Conservation (phyloP, 2,329 filamentous ascomycete genomes). For the Akanthomyces lecanii region DNA sequence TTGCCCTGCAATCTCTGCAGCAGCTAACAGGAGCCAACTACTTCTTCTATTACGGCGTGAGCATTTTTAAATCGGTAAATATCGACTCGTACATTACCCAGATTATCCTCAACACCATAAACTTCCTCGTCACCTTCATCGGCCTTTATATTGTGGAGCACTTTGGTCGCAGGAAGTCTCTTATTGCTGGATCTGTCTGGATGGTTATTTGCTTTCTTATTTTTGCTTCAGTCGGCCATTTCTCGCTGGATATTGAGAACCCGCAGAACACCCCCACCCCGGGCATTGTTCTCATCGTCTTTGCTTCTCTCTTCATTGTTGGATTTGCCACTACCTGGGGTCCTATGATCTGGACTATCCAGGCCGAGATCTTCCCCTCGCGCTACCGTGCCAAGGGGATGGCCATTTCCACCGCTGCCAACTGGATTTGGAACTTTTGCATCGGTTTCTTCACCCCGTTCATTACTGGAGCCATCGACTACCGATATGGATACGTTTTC, state of each 20-base stretch:
- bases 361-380: slow-evolving; percentile 61
- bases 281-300: slow-evolving; percentile 59
- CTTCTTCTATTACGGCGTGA: slow-evolving; percentile 61
- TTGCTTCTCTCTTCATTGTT: slow-evolving; percentile 60
- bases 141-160: slow-evolving; percentile 69
- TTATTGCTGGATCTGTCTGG: slow-evolving; percentile 60
- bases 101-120: slow-evolving; percentile 64
- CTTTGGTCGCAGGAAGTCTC: slow-evolving; percentile 58
- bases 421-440: slow-evolving; percentile 72
- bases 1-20: slow-evolving; percentile 60
- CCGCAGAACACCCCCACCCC: slow-evolving; percentile 37
- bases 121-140: slow-evolving; percentile 62
- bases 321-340: slow-evolving; percentile 66
- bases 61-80: slow-evolving; percentile 42
- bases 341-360: slow-evolving; percentile 61
- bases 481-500: slow-evolving; percentile 72
- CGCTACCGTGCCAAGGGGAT: slow-evolving; percentile 58
- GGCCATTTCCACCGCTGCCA: slow-evolving; percentile 56
- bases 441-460: slow-evolving; percentile 76
- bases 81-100: slow-evolving; percentile 62
- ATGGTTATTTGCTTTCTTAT: slow-evolving; percentile 58
- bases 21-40: slow-evolving; percentile 61
- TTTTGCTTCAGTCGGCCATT: slow-evolving; percentile 51
- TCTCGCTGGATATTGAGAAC: slow-evolving; percentile 36
- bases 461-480: slow-evolving; percentile 68